Base-by-base conservation (phyloP, 2,329 filamentous ascomycete genomes). In the Nothophaeocryptopus gaeumannii region DNA sequence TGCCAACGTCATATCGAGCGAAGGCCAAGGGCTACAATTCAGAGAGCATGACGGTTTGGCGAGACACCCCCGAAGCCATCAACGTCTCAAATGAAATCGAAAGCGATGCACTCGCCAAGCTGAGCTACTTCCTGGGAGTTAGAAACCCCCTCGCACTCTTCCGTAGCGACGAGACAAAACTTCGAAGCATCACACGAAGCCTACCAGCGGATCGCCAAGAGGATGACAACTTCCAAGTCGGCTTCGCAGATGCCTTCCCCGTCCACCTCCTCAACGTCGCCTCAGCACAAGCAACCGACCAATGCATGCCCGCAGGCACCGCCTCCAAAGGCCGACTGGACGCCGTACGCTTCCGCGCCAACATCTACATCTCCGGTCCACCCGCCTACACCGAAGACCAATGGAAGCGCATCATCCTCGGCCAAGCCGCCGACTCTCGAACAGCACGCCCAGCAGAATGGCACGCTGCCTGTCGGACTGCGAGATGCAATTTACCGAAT, bases 231-330 rank as follows among this genome's bases (percentile, higher is more conserved):
- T 80, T 84, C 1, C 73, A 81, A 5, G 78, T 85, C 10, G 82
- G 82, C 42, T 88, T 88, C 63, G 82, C 85, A 54, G 86, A 89
- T 65, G 81, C 81, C 38, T 89, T 86, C 64, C 85, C 86, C 1
- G 71, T 90, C 12, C 83, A 88, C 57, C 70, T 90, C 36, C 69
- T 88, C 44, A 88, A 81, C 58, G 66, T 89, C 13, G 76, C 77
- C 39, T 86, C 82, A 55, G 73, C 89, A 15, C 78, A 78, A 41
- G 77, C 82, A 41, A 74, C 88, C 20, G 80, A 83, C 51, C 68
- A 72, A 2, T 72, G 79, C 39, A 74, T 88, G 7, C 74, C 77
- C 1, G 77, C 76, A 56, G 75, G 76, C 42, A 69, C 66, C 75
- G 16, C 78, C 13, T 33, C 45, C 16, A 63, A 63, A 37, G 72